Conservation (phyloP, 352 stramenopile genomes). For the Aphanomyces astaci region DNA sequence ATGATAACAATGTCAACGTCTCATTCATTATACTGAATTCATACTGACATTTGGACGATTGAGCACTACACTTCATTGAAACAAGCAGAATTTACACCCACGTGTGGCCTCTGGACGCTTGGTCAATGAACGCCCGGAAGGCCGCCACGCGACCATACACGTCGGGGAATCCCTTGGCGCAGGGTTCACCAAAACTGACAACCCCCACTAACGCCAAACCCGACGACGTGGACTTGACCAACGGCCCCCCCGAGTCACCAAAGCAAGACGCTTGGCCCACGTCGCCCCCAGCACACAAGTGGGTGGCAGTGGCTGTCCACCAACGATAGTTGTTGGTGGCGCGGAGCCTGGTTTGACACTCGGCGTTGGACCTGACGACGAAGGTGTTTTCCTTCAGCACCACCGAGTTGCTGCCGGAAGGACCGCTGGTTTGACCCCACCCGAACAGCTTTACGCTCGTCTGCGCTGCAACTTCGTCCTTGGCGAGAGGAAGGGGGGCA, state of each 20-base stretch:
- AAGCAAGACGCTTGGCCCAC: constrained; percentile 6
- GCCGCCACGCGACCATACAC: constrained; percentile 32
- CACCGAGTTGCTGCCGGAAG: neutral
- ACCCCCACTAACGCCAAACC: constrained; percentile 26
- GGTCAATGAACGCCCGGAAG: constrained; percentile 28
- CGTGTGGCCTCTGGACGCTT: neutral
- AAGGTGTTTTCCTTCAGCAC: neutral
- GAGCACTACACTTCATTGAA: too few relatives aligned
- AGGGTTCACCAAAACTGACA: constrained; percentile 27
- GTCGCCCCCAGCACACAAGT: constrained; percentile 6
- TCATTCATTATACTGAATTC: too few relatives aligned
- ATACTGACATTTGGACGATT: too few relatives aligned
- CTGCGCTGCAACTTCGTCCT: neutral
- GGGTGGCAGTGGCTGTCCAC: constrained; percentile 27
- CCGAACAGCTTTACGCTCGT: neutral
- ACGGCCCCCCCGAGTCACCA: constrained; percentile 22
- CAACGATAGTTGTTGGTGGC: constrained; percentile 32
- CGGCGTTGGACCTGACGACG: neutral
- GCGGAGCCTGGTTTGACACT: neutral
- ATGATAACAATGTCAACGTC: too few relatives aligned
- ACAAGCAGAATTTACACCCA: neutral
- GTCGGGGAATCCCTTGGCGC: constrained; percentile 28
- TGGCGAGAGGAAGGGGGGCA: neutral
- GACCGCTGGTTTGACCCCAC: neutral
- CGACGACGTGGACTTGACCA: constrained; percentile 18